Evolutionary conservation across 257 asterid genomes (phyloP), one percentile per base, ranked within the genome.

Genomic region (Solanum medicagineum): DNA sequence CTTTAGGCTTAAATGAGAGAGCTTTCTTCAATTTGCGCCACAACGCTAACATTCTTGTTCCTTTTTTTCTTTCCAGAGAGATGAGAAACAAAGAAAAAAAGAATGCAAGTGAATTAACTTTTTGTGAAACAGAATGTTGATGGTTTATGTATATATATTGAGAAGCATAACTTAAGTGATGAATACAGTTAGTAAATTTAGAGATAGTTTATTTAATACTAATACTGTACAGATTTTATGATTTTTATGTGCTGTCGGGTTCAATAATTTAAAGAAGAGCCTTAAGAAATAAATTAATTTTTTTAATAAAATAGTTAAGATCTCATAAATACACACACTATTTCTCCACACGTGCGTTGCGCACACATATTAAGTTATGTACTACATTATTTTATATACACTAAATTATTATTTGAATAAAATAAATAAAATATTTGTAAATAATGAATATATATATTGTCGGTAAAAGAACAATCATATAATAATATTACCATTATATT

Each of bases 21-120:
- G 87, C 40, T 80, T 80, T 86, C 81, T 84, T 88, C 86, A 86
- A 16, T 56, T 88, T 84, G 84, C 65, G 84, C 87, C 87, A 86
- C 77, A 75, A 11, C 11, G 80, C 66, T 29, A 87, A 80, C 87
- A 86, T 88, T 24, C 36, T 87, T 80, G 13, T 51, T 74, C 10
- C 13, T 60, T 17, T 32, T 69, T 19, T 7, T 4, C 1, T 17
- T 5, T 10, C 10, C 15, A 69, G 79, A 36, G 22, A 40, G 14
- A 69, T 69, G 79, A 69, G 53, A 19, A 40, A 7, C 15, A 69
- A 9, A 16, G 11, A 36, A 53, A 24, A 8, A 16, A 32, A 69
- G 29, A 69, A 7, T 16, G 17, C 6, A 68, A 68, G 12, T 68
- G 13, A 32, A 68, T 17, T 49, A 16, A 7, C 8, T 16, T 36